Evolutionary conservation across 371 early-diverging fungal species (phyloP), one percentile per base, ranked within the genome.

Genomic region (Chytridium lagenaria): DNA sequence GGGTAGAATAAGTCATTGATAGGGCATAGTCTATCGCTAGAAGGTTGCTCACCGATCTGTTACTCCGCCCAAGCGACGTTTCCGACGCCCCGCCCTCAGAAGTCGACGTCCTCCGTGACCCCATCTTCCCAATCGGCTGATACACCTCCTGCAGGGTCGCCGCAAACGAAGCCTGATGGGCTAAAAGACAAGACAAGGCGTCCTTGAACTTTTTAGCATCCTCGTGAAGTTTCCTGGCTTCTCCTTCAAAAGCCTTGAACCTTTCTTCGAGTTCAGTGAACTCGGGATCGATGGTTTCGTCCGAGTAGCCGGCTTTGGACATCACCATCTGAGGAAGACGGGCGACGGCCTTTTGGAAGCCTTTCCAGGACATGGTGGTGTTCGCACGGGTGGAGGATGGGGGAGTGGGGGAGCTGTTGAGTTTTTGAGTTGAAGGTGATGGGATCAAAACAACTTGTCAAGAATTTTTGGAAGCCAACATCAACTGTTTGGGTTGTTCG

Each of bases 161-260:
- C n/a, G 92, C 90, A 82, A 93, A 88, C 52, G 85, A 80, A 7
- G 85, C 87, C 77, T 93, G 92, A 71, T 92, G 89, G 33, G 85
- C 83, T 67, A 93, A 78, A 81, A 92, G 80, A 38, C 85, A 81
- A 5, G 90, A 76, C 44, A 95, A 78, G 57, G 87, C 85, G 80
- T 95, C 93, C 68, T 93, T 91, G 80, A 91, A 93, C 68, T 89
- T 87, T 66, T 84, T 79, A 16, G 93, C 90, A 66, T 93, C 93
- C 26, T 83, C 85, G 28, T 87, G 73, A 0, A 95, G 83, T 64
- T 79, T 82, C 36, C 83, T 80, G 12, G 90, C 87, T n/a, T 80
- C 68, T 59, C 84, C 83, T 12, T 88, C 84, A 65, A 90, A 78
- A 2, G 85, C 79, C 67, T 85, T 87, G 72, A 94, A 90, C 37